These are phyloP conservation scores for Conidiobolus incongruus DNA, from an alignment of 371 early-diverging fungal species.

Conservation along the genomic window DNA sequence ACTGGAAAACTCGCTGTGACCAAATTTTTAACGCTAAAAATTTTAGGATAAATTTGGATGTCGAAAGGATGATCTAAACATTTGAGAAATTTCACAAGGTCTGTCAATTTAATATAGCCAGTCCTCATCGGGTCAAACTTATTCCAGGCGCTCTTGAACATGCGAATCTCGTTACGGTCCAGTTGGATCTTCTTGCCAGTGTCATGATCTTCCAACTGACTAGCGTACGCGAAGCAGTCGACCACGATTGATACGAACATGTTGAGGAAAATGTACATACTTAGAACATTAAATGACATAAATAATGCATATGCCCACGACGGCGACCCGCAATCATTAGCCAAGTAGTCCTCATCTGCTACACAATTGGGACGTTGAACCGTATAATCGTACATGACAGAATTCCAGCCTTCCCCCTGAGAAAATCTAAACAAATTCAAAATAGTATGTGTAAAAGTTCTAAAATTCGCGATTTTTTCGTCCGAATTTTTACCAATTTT, in stretches of 20 bases:
- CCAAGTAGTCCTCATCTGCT: constrained; percentile 19
- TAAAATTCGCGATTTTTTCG: constrained; percentile 22
- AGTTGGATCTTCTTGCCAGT: constrained; percentile 28
- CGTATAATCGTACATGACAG: constrained; percentile 40
- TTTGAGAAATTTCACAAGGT: constrained; percentile 22
- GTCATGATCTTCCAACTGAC: constrained; percentile 19
- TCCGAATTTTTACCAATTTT: constrained; percentile 27
- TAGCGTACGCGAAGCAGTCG: constrained; percentile 45
- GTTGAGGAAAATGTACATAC: constrained; percentile 50
- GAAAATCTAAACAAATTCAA: constrained; percentile 38
- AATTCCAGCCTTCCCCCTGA: constrained; percentile 51
- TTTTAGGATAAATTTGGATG: constrained; percentile 13
- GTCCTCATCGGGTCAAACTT: constrained; percentile 22
- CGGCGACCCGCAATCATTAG: constrained; percentile 37
- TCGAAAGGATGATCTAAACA: constrained; percentile 18
- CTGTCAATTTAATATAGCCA: constrained; percentile 20
- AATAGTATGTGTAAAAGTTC: constrained; percentile 23
- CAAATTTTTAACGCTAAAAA: constrained; percentile 14
- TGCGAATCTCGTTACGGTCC: constrained; percentile 37
- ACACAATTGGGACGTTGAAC: constrained; percentile 34
- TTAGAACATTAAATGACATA: constrained; percentile 40
- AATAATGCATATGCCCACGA: constrained; percentile 38
- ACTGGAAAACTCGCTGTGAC: constrained; percentile 1
- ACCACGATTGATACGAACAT: constrained; percentile 47
- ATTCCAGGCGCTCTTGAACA: constrained; percentile 31